Percentiles rank a stretch among this genome's conserved stretches.
Evolutionary conservation across 176 grass and related monocot genomes (phyloP).

Genomic region (Canna indica): DNA sequence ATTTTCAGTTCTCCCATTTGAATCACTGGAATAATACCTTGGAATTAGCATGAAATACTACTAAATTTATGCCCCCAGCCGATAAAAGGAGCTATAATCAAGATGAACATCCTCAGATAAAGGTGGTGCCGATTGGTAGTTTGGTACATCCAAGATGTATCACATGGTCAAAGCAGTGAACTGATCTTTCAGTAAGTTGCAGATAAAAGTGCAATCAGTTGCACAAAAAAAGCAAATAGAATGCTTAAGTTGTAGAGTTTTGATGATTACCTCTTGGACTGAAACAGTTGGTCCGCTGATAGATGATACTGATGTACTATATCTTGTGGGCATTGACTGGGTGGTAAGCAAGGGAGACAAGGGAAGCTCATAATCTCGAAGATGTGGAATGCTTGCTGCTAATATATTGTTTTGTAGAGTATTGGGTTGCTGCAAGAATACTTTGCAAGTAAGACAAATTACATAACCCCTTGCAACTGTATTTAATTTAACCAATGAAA

Average conservation of each 20-base stretch:
- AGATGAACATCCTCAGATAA: background rate
- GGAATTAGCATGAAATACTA: background rate
- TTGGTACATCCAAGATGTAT: background rate
- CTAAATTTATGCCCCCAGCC: background rate
- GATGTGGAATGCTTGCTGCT: slow-evolving; percentile 46
- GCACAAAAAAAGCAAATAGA: background rate
- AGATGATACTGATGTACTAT: slow-evolving; percentile 48
- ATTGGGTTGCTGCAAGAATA: slow-evolving; percentile 78
- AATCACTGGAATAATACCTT: background rate
- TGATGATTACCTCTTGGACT: slow-evolving; percentile 62
- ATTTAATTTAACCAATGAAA: background rate
- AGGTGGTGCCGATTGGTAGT: background rate
- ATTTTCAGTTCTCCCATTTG: too few relatives aligned
- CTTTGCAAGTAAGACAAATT: background rate
- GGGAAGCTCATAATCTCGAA: slow-evolving; percentile 68
- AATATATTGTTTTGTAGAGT: slow-evolving; percentile 52
- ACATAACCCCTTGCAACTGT: background rate
- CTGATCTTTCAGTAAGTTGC: background rate
- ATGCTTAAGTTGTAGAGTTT: background rate
- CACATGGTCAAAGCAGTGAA: too few relatives aligned
- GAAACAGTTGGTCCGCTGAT: slow-evolving; percentile 54
- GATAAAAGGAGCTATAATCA: background rate
- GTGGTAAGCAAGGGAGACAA: slow-evolving; percentile 51
- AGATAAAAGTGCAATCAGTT: background rate
- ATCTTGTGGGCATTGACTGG: slow-evolving; percentile 65